A percentile compares a stretch with the other conserved stretches of the same genome.
These are phyloP conservation scores for Agaricus blazei DNA, from an alignment of 768 basidiomycete genomes.

Conservation along the genomic window DNA sequence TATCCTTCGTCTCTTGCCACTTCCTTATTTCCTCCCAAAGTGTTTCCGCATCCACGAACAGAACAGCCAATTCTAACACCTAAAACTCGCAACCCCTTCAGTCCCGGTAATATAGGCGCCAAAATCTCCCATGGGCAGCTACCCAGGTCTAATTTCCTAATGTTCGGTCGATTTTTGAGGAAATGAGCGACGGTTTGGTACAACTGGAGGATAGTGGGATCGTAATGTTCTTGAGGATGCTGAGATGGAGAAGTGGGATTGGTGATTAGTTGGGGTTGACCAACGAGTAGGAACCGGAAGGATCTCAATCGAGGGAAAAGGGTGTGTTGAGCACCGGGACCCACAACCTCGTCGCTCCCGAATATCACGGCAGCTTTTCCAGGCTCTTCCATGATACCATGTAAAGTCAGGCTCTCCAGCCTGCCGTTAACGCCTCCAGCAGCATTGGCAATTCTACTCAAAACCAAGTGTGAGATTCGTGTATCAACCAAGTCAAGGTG, in stretches of 20 bases:
- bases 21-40: background rate
- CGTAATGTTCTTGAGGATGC: conserved; percentile 17
- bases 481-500: conserved; percentile 70
- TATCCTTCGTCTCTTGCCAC: background rate
- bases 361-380: conserved; percentile 55
- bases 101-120: conserved; percentile 42
- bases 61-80: conserved; percentile 45
- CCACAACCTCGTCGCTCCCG: conserved; percentile 54
- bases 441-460: conserved; percentile 59
- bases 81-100: conserved; percentile 48
- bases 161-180: conserved; percentile 38
- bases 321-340: conserved; percentile 51
- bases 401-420: conserved; percentile 57
- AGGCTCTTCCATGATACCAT: conserved; percentile 61
- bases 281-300: conserved; percentile 61
- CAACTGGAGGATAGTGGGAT: conserved; percentile 19
- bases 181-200: conserved; percentile 55
- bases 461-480: conserved; percentile 57
- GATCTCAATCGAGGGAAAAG: conserved; percentile 58
- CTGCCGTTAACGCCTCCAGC: conserved; percentile 26
- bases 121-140: conserved; percentile 64
- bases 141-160: conserved; percentile 57
- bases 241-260: conserved; percentile 30
- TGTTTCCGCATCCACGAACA: background rate
- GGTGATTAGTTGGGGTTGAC: conserved; percentile 26